Base-by-base conservation (phyloP, 177 flowering plant species). In the Vitis hybrid region DNA sequence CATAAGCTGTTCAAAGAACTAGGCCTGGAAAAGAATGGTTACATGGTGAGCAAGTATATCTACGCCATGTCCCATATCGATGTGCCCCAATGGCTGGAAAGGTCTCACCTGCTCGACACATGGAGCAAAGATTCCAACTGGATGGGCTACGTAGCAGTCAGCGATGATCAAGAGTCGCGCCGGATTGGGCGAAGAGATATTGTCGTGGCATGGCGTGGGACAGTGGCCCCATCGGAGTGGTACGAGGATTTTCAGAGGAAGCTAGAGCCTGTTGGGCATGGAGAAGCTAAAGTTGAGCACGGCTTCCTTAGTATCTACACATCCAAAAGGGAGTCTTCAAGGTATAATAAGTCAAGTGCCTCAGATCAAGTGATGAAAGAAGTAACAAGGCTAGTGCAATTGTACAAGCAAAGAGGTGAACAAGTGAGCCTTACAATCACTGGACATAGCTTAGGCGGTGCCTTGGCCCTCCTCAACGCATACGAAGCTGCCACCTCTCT, bases 131-230 rank as follows among this genome's bases (percentile, higher is more conserved):
- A 68, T 10, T 74, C 81, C 21, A 75, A 77, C 59, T 83, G 86
- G 86, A 74, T 81, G 45, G 84, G 86, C 2, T 78, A 66, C 48
- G 81, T 83, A 0, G 82, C 84, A 1, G 81, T 81, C 1, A 76
- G 79, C 21, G 60, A 69, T 18, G 79, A 79, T 18, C 70, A 72
- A 18, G 73, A 64, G 51, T 13, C 76, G 0, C 1, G 21, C 0
- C 6, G 74, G 52, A 61, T 82, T 5, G 86, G 86, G 3, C 54
- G 86, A 23, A 40, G 86, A 23, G 86, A 82, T 32, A 78, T 82
- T 3, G 60, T 74, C n/a, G 72, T 82, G 10, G 80, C 74, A 0
- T 82, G 77, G 79, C 72, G 79, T 3, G 79, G 77, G 5, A 79
- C 82, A 8, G 72, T 73, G 72, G 56, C 79, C 2, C 73, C 73